Conservation (phyloP, 768 basidiomycete genomes). For the Panaeolus papilionaceus region DNA sequence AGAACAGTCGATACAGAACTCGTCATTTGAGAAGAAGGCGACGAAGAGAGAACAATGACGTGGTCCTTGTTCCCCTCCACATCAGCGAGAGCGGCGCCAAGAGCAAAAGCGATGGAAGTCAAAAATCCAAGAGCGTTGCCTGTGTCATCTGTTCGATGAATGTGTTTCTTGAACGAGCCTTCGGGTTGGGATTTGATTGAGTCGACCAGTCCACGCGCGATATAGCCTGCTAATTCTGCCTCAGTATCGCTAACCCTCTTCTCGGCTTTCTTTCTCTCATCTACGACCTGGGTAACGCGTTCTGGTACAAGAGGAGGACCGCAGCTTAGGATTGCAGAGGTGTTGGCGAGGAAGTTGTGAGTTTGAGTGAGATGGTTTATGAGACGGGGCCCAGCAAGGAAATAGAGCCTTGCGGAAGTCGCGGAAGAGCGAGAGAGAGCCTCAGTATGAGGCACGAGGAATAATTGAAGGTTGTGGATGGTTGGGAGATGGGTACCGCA, state of each 20-base stretch:
- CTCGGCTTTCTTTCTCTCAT: slow-evolving; percentile 68
- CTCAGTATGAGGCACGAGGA: slow-evolving; percentile 75
- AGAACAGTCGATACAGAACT: slow-evolving; percentile 61
- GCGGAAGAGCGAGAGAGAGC: slow-evolving; percentile 64
- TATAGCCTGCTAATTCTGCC: slow-evolving; percentile 58
- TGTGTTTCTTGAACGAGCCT: slow-evolving; percentile 48
- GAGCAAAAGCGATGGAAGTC: slow-evolving; percentile 58
- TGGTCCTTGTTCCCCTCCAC: slow-evolving; percentile 26
- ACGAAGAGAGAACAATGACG: slow-evolving; percentile 63
- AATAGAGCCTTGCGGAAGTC: slow-evolving; percentile 77
- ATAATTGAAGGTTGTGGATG: slow-evolving; percentile 74
- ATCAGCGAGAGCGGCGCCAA: slow-evolving; percentile 35
- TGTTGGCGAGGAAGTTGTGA: slow-evolving; percentile 58
- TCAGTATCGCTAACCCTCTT: slow-evolving; percentile 77
- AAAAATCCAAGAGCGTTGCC: slow-evolving; percentile 64
- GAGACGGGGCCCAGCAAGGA: slow-evolving; percentile 82
- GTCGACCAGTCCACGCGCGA: slow-evolving; percentile 47
- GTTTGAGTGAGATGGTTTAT: slow-evolving; percentile 64
- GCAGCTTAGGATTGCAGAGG: slow-evolving; percentile 70
- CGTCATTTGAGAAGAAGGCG: slow-evolving; percentile 59
- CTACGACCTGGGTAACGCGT: slow-evolving; percentile 69
- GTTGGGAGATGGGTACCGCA: slow-evolving; percentile 87
- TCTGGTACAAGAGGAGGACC: slow-evolving; percentile 70
- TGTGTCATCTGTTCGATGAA: slow-evolving; percentile 69
- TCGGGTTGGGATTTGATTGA: slow-evolving; percentile 29